Conservation (phyloP, 1,139 yeast species). For the Candida sojae region DNA sequence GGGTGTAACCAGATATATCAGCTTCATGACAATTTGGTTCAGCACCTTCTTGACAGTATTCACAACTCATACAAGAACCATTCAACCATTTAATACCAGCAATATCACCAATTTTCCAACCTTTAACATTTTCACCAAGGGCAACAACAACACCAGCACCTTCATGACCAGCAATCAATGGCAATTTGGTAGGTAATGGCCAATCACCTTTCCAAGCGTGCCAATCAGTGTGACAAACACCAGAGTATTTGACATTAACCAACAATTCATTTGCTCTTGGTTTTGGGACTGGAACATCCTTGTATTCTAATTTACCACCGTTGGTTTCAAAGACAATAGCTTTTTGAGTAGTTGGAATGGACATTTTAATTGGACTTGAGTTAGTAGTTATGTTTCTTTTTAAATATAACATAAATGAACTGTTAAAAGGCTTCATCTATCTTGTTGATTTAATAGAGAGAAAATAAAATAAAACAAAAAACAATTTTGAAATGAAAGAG, state of each 20-base stretch:
- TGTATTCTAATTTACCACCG: slow-evolving; percentile 65
- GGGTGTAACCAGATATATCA: slow-evolving; percentile 75
- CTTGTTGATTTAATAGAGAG: no score
- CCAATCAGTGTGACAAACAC: slow-evolving; percentile 70
- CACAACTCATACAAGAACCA: slow-evolving; percentile 74
- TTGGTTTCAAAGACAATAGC: slow-evolving; percentile 70
- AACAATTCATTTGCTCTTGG: slow-evolving; percentile 63
- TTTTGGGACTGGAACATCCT: slow-evolving; percentile 63
- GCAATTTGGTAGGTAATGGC: slow-evolving; percentile 65
- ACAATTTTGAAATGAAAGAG: no score
- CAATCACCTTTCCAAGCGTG: slow-evolving; percentile 78
- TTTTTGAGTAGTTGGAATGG: slow-evolving; percentile 64
- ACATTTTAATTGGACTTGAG: background rate
- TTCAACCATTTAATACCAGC: slow-evolving; percentile 80
- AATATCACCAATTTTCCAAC: slow-evolving; percentile 71
- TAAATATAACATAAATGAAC: no score
- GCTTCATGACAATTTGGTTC: slow-evolving; percentile 73
- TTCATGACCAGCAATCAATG: slow-evolving; percentile 82
- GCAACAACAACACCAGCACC: slow-evolving; percentile 84
- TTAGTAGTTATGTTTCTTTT: no score
- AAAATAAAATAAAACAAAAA: no score
- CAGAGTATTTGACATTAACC: slow-evolving; percentile 64
- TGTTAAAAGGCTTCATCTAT: no score
- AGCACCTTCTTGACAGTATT: slow-evolving; percentile 64
- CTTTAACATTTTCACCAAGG: slow-evolving; percentile 66